Base-by-base conservation (phyloP, 2,329 filamentous ascomycete species). In the Corynespora cassiicola region DNA sequence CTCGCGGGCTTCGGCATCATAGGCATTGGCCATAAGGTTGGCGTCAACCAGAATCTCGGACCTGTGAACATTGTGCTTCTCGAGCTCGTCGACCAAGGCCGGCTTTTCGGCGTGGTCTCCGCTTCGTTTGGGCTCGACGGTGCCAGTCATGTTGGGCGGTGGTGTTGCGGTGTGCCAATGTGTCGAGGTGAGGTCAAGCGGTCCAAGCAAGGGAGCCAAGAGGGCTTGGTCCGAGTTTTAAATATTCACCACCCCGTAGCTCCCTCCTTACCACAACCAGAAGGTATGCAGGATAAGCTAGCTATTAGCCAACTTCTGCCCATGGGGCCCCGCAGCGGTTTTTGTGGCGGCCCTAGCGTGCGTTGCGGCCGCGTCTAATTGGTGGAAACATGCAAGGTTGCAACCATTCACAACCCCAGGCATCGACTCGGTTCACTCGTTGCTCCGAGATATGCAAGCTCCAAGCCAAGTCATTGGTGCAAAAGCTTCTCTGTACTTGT, bases 1-100 rank as follows among this genome's bases (percentile, higher is more conserved):
- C 55, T 81, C 77, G 32, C 56, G 56, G 39, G 72, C 74, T 66
- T 84, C 81, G 5, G 78, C 81, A 42, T 78, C 74, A 46, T 80
- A 75, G 47, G 79, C 79, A 31, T 58, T 47, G 19, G 27, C 46
- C 52, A 59, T 42, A 24, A 56, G 36, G 4, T 56, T 47, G 19
- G 52, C 49, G 37, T 61, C 54, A 21, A 29, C 42, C 14, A 59
- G 34, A 7, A 56, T 30, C 42, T 58, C 54, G n/a, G 45, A 36
- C 6, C 47, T 38, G 6, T 33, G 28, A 21, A 47, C 35, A 10
- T 45, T 45, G 20, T 47, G 36, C 34, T 45, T 41, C 8, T 48
- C 31, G 20, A 37, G 15, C 22, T 45, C 47, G 15, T 36, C 17
- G 15, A 40, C 43, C 9, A 16, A n/a, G n/a, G n/a, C n/a, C n/a